These are phyloP conservation scores for Hebeloma cylindrosporum DNA, from an alignment of 768 basidiomycete species.

Conservation along the genomic window DNA sequence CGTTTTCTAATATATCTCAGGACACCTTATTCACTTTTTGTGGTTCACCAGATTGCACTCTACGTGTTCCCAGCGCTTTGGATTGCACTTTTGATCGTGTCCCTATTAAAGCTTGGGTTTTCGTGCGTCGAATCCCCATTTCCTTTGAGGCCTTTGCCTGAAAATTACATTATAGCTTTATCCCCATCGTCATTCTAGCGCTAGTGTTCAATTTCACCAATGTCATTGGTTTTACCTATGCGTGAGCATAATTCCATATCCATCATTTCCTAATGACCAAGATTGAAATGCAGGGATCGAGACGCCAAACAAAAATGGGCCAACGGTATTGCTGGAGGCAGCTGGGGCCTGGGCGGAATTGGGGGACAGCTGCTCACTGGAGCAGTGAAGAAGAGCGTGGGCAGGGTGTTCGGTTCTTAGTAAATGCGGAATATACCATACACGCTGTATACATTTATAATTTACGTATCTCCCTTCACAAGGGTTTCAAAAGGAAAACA, in stretches of 20 bases:
- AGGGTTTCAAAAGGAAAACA: slow-evolving; percentile 6
- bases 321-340: slow-evolving; percentile 62
- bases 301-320: slow-evolving; percentile 96
- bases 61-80: slow-evolving; percentile 90
- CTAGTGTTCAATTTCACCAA: slow-evolving; percentile 96
- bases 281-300: slow-evolving; percentile 57
- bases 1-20: slow-evolving; percentile 6
- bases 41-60: slow-evolving; percentile 63
- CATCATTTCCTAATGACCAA: slow-evolving; percentile 14
- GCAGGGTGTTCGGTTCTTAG: slow-evolving; percentile 65
- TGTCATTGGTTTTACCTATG: slow-evolving; percentile 95
- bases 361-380: slow-evolving; percentile 84
- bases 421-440: background rate
- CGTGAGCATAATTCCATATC: slow-evolving; percentile 47
- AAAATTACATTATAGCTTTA: slow-evolving; percentile 56
- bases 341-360: slow-evolving; percentile 77
- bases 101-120: slow-evolving; percentile 83
- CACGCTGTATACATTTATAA: slow-evolving; percentile 10
- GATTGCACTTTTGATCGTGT: slow-evolving; percentile 84
- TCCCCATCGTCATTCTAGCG: slow-evolving; percentile 93
- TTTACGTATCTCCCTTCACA: background rate
- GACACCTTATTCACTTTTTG: background rate
- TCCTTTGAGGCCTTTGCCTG: slow-evolving; percentile 3
- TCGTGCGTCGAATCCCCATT: slow-evolving; percentile 53
- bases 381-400: slow-evolving; percentile 78